Percentiles rank a stretch among this genome's conserved stretches.
These are phyloP conservation scores for Microsporum ferrugineum DNA, from an alignment of 2,329 filamentous ascomycete genomes.

Conservation along the genomic window DNA sequence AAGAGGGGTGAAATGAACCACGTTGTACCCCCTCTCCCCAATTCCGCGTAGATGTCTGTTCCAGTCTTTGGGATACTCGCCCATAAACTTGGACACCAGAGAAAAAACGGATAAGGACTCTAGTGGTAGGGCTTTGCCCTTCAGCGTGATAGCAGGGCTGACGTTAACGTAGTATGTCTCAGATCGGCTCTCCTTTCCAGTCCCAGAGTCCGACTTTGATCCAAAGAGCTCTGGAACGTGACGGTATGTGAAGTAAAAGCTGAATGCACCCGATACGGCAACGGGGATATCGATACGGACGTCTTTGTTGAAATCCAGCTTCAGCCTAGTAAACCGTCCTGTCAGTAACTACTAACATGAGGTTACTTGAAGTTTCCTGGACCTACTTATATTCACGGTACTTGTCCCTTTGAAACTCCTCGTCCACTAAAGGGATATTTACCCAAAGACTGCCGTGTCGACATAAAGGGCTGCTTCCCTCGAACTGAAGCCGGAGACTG, in stretches of 20 bases:
- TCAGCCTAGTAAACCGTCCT: conserved; percentile 47
- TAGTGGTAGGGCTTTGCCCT: conserved; percentile 63
- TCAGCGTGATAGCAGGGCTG: conserved; percentile 64
- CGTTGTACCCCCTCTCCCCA: conserved; percentile 87
- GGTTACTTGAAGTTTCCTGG: not conserved
- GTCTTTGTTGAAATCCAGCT: conserved; percentile 83
- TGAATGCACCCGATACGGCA: conserved; percentile 71
- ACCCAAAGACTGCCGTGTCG: conserved; percentile 91
- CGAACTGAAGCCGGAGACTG: conserved; percentile 74
- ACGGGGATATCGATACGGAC: conserved; percentile 86
- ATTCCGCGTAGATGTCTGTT: conserved; percentile 80
- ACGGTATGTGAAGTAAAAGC: conserved; percentile 87
- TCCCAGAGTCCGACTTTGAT: conserved; percentile 42
- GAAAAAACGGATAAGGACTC: conserved; percentile 87
- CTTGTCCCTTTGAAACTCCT: conserved; percentile 61
- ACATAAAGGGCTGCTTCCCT: conserved; percentile 92
- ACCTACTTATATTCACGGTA: conserved; percentile 84
- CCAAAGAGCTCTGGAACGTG: conserved; percentile 61
- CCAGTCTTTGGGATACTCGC: conserved; percentile 81
- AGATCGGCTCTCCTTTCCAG: conserved; percentile 42
- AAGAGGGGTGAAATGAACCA: conserved; percentile 95
- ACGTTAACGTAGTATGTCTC: conserved; percentile 87
- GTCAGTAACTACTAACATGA: conserved; percentile 6
- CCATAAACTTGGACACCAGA: conserved; percentile 96
- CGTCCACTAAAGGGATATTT: conserved; percentile 72